phyloP scores from a whole-genome alignment of 495 filamentous ascomycete species.

The Aspergillus cavernicola region DNA sequence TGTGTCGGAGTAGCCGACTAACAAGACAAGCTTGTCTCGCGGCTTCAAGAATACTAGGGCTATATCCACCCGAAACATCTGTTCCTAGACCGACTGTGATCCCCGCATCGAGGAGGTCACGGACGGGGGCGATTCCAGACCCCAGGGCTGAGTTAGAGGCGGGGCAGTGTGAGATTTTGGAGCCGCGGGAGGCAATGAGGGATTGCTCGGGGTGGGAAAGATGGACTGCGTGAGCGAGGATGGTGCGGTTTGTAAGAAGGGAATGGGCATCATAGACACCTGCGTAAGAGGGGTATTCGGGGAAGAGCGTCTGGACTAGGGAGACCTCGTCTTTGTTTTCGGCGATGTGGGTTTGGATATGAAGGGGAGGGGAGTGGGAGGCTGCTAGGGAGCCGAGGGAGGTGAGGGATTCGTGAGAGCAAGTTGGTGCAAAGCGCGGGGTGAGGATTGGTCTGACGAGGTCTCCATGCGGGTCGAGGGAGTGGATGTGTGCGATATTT shows the following conservation, averaged over 20 bases:
- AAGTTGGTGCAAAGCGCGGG: constrained; percentile 83
- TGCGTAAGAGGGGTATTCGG: constrained; percentile 59
- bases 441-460: constrained; percentile 80
- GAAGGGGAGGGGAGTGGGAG: constrained; percentile 51
- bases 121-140: constrained; percentile 67
- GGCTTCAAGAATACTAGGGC: constrained; percentile 71
- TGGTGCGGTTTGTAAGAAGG: constrained; percentile 66
- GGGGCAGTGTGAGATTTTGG: constrained; percentile 81
- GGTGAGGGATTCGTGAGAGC: constrained; percentile 55
- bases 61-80: constrained; percentile 85
- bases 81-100: constrained; percentile 82
- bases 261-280: constrained; percentile 71
- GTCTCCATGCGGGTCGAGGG: constrained; percentile 57
- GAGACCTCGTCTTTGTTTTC: constrained; percentile 74
- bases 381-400: constrained; percentile 61
- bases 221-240: constrained; percentile 86
- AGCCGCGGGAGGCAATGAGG: constrained; percentile 55
- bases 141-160: constrained; percentile 77
- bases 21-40: constrained; percentile 74
- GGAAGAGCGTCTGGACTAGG: constrained; percentile 70
- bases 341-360: constrained; percentile 87
- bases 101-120: constrained; percentile 67
- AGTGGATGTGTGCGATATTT: constrained; percentile 62
- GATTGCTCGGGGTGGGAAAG: constrained; percentile 58
- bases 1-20: constrained; percentile 47